Base-by-base conservation (phyloP, 345 rosid species). In the Clausena lansium region DNA sequence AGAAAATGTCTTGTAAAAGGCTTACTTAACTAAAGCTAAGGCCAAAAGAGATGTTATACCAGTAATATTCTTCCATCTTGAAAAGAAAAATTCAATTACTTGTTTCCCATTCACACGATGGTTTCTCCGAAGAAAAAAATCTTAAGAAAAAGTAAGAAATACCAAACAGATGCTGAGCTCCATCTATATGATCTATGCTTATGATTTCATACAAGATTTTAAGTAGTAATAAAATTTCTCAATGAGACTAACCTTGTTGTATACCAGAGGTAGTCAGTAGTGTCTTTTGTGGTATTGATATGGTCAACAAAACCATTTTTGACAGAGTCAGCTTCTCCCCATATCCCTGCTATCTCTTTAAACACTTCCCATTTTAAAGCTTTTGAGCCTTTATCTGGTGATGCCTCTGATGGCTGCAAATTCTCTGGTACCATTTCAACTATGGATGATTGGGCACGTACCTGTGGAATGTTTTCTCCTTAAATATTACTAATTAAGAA, bases 181-280 rank as follows among this genome's bases (percentile, higher is more conserved):
- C 7, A 39, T 39, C 45, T 39, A 39, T 39, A 39, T 39, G 45
- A 39, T 39, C 45, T 39, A 9, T 52, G 57, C 57, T 52, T 15
- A 52, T 0, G 47, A 45, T 14, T 13, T 52, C 57, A 52, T 52
- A 52, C 57, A 19, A 0, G 57, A 15, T 4, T 52, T 52, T 52
- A 52, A 50, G 22, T 15, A 14, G 57, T 15, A 22, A 17, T 52
- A 52, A 17, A 52, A 52, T 17, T 8, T 64, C 38, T 7, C n/a
- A 65, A 22, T 36, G 22, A 60, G 54, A 88, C 89, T 74, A 80
- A 96, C 99, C 98, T 96, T 83, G 92, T 90, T 55, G 95, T 94
- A 82, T 91, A 90, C 99, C 99, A 96, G 70, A 96, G 97, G 86
- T 96, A 96, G 85, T 94, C 99, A 24, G 97, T 90, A 32, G 92